A percentile compares a stretch with the other conserved stretches of the same genome.
These are phyloP conservation scores for Taphrina deformans DNA, from an alignment of 1,139 yeast genomes.

Conservation along the genomic window DNA sequence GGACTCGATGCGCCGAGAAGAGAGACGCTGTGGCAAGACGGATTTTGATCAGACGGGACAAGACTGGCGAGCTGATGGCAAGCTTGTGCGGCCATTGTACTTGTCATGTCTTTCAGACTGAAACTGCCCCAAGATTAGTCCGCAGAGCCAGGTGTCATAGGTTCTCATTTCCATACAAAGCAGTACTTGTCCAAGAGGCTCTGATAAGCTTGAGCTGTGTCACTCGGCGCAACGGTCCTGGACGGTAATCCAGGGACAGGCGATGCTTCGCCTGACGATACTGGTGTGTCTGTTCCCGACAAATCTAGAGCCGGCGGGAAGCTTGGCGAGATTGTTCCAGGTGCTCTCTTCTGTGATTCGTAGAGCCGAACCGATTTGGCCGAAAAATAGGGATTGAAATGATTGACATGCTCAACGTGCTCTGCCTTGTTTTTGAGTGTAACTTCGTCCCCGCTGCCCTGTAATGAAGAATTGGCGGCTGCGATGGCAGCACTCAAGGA, in stretches of 20 bases:
- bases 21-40: too few relatives aligned
- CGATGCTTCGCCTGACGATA: conserved; percentile 25
- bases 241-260: conserved; percentile 18
- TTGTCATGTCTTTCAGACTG: too few relatives aligned
- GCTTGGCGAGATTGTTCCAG: conserved; percentile 24
- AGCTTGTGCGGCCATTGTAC: too few relatives aligned
- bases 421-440: background rate
- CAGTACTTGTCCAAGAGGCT: conserved; percentile 26
- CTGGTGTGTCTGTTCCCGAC: conserved; percentile 10
- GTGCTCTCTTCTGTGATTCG: background rate
- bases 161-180: conserved; percentile 15
- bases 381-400: conserved; percentile 26
- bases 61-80: too few relatives aligned
- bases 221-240: background rate
- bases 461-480: conserved; percentile 26
- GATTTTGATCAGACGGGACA: too few relatives aligned
- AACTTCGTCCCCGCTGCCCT: conserved; percentile 28
- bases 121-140: too few relatives aligned
- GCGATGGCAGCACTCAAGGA: conserved; percentile 34
- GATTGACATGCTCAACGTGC: background rate
- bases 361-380: background rate
- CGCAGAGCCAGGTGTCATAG: background rate
- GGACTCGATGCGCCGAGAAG: too few relatives aligned
- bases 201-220: conserved; percentile 18
- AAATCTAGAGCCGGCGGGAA: conserved; percentile 26